Evolutionary conservation across 2,329 filamentous ascomycete genomes (phyloP), one percentile per base, ranked within the genome.

Genomic region (Paecilomyces sp.): DNA sequence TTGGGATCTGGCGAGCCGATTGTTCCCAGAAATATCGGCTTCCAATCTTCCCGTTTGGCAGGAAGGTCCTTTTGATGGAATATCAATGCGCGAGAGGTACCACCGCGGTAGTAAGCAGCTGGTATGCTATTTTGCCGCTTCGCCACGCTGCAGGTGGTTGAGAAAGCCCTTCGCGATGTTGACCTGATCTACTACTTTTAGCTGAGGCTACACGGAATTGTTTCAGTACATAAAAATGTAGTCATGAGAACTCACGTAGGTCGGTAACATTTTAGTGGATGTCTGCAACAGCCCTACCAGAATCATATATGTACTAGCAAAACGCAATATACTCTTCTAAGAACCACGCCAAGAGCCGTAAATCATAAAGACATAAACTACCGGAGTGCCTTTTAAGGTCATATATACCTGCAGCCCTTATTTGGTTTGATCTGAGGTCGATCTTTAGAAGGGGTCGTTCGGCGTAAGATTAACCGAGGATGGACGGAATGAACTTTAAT

Each of bases 1-100:
- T 87, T 80, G 0, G 81, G 77, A 65, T 91, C 89, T 0, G 86
- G 86, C 3, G 83, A 85, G 33, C 87, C 87, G 72, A 90, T 85
- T 7, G 79, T 80, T 2, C 81, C 76, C 22, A 80, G 78, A 61
- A 89, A 85, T 18, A 89, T 82, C 0, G 75, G 66, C 3, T 76
- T 72, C 82, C 84, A 85, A 64, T 76, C 66, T 30, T 65, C 62
- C 31, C 71, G 74, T 55, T 81, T 67, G 0, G 57, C 13, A 0
- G 85, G 84, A 0, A 88, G 78, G 64, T 85, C 72, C n/a, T 75
- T 67, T 28, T 76, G 68, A 18, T 80, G 76, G 69, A 88, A 81
- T 64, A 90, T 80, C 33, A 90, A 77, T 13, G 85, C 87, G 61
- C 86, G 83, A 15, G 87, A 89, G n/a, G 87, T 89, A 28, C 88